A percentile compares a stretch with the other conserved stretches of the same genome.
Conservation (phyloP, 2,329 filamentous ascomycete genomes). For the Calonectria ilicicola region DNA sequence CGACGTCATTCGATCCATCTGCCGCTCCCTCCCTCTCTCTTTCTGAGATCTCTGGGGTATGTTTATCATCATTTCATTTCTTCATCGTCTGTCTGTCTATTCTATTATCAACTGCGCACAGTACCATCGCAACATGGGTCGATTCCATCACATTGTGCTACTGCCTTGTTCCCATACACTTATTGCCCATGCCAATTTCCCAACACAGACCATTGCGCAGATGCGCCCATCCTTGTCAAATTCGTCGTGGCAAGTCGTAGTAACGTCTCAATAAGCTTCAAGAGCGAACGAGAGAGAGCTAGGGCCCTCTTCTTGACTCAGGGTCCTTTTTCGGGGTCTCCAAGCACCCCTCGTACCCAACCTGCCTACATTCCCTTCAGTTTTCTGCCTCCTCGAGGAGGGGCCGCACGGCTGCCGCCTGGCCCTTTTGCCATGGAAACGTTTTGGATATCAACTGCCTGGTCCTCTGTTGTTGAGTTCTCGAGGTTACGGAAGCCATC, state of each 20-base stretch:
- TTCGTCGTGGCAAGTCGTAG: background rate
- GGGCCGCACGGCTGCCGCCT: conserved; percentile 12
- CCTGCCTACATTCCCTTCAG: conserved; percentile 27
- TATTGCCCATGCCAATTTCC: background rate
- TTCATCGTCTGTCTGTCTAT: conserved; percentile 17
- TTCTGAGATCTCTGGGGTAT: background rate
- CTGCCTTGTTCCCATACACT: conserved; percentile 14
- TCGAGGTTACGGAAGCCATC: conserved; percentile 71
- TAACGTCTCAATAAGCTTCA: background rate
- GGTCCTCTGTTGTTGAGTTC: conserved; percentile 43
- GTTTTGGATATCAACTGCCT: conserved; percentile 43
- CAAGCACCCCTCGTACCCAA: conserved; percentile 27
- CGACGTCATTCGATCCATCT: background rate
- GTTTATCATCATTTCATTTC: background rate
- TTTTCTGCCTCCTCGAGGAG: conserved; percentile 38
- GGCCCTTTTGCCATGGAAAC: conserved; percentile 30
- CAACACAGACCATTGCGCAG: conserved; percentile 2
- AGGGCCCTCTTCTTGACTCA: background rate
- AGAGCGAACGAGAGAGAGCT: background rate
- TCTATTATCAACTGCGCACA: conserved; percentile 8
- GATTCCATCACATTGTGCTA: background rate
- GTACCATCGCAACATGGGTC: conserved; percentile 16
- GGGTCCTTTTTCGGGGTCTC: conserved; percentile 2
- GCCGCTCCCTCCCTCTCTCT: too few relatives aligned
- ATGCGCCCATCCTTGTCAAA: background rate